Evolutionary conservation across 148 eudicot species (phyloP).

Genomic region (Cornus florida): DNA sequence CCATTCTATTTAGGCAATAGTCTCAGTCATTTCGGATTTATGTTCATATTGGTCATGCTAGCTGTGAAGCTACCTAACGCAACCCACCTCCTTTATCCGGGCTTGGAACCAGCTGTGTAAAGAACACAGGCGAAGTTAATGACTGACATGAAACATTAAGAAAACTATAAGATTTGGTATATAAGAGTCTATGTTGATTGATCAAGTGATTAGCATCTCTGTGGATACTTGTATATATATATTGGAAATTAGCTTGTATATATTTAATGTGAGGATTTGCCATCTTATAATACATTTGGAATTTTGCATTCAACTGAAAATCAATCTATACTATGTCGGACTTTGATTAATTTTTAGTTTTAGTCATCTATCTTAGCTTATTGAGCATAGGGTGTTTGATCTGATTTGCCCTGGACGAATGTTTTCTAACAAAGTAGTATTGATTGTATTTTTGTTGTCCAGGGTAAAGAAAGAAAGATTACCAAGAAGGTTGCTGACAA

Average conservation of each 20-base stretch:
- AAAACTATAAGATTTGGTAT: neutral
- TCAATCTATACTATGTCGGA: neutral
- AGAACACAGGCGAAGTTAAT: too few relatives aligned
- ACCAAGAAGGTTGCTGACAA: neutral
- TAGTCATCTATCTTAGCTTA: neutral
- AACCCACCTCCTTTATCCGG: too few relatives aligned
- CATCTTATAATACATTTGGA: neutral
- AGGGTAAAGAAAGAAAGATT: neutral
- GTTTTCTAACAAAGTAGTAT: neutral
- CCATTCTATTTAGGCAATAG: too few relatives aligned
- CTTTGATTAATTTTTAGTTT: neutral
- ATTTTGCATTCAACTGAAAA: neutral
- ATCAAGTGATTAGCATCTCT: neutral
- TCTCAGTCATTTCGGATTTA: too few relatives aligned
- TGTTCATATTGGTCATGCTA: too few relatives aligned
- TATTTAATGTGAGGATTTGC: neutral
- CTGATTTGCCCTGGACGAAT: neutral
- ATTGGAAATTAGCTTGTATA: too few relatives aligned
- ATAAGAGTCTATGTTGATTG: neutral
- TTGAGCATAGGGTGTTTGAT: neutral
- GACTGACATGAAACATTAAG: neutral
- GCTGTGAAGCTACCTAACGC: too few relatives aligned
- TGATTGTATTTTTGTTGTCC: neutral
- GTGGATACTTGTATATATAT: neutral
- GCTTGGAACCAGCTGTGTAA: too few relatives aligned